Evolutionary conservation across 768 basidiomycete genomes (phyloP).

Genomic region (Lentinula aciculospora): DNA sequence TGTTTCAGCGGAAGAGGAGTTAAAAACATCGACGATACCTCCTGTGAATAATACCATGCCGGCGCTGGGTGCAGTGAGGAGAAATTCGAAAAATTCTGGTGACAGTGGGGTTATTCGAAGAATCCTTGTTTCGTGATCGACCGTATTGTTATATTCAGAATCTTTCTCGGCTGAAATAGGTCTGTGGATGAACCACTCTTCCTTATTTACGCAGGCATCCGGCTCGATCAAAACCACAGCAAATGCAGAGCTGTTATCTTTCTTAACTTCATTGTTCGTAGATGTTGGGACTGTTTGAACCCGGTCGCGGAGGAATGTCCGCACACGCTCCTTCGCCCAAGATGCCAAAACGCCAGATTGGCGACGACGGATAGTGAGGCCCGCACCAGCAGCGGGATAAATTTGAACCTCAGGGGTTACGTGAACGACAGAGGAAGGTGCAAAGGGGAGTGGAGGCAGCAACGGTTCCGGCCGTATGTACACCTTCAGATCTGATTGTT

Average conservation of each 20-base stretch:
- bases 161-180: not conserved
- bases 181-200: conserved; percentile 17
- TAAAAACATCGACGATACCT: not conserved
- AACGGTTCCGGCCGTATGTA: conserved; percentile 55
- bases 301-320: not conserved
- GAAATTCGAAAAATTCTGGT: conserved; percentile 40
- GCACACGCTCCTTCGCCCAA: not conserved
- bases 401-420: not conserved
- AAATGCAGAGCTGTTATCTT: not conserved
- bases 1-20: conserved; percentile 28
- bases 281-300: not conserved
- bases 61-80: conserved; percentile 29
- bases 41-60: not conserved
- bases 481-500: conserved; percentile 33
- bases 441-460: not conserved
- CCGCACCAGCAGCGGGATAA: not conserved
- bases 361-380: not conserved
- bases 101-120: conserved; percentile 39
- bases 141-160: not conserved
- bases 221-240: conserved; percentile 19
- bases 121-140: conserved; percentile 14
- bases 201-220: conserved; percentile 19
- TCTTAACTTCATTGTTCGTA: no score
- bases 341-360: not conserved
- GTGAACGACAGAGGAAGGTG: not conserved